A percentile compares a stretch with the other conserved stretches of the same genome.
phyloP scores from a whole-genome alignment of 306 rosid genomes.

The Glycine soja region DNA sequence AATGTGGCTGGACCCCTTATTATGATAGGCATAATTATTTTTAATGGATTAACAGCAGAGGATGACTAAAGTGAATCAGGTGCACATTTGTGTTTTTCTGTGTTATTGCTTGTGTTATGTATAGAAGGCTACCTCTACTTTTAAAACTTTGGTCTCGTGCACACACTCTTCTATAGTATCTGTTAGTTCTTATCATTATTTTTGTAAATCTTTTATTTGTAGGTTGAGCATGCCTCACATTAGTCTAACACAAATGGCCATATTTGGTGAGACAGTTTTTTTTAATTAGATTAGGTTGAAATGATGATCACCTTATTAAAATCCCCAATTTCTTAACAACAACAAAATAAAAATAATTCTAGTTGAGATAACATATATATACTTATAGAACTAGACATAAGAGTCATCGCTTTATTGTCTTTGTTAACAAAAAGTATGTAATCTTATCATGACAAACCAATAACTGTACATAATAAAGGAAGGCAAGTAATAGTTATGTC shows the following conservation, averaged over 20 bases:
- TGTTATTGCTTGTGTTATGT: constrained; percentile 23
- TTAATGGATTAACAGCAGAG: neutral
- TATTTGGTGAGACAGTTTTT: constrained; percentile 65
- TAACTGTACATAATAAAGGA: no score
- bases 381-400: neutral
- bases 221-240: constrained; percentile 98
- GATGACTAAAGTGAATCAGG: neutral
- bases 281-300: neutral
- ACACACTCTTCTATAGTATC: constrained; percentile 8
- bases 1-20: neutral
- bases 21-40: neutral
- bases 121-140: neutral
- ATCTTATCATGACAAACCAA: no score
- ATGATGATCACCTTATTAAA: neutral
- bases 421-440: no score
- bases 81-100: neutral
- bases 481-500: no score
- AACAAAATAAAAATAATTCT: neutral
- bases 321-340: neutral
- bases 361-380: constrained; percentile 5
- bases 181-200: constrained; percentile 8
- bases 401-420: neutral
- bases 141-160: constrained; percentile 35
- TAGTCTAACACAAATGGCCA: constrained; percentile 74
- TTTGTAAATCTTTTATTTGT: constrained; percentile 11